Evolutionary conservation across 1,284 basidiomycete genomes (phyloP).

Genomic region (Boletus chippewaensis): DNA sequence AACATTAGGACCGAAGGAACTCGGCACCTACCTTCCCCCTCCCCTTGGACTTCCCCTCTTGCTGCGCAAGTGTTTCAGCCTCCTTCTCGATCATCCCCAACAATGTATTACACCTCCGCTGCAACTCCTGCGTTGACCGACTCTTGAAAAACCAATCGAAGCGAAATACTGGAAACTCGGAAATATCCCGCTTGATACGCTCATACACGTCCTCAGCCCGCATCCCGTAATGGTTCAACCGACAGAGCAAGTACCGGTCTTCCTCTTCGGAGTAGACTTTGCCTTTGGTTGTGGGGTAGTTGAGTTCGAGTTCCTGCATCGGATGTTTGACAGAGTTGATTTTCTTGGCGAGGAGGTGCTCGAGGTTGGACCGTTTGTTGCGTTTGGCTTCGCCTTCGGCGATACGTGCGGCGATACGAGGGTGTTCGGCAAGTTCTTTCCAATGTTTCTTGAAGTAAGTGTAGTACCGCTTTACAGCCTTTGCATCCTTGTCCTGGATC

Average conservation of each 20-base stretch:
- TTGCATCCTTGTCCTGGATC: conserved; percentile 80
- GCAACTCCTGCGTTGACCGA: conserved; percentile 85
- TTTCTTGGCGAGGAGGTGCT: conserved; percentile 72
- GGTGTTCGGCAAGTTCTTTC: conserved; percentile 70
- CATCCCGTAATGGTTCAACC: conserved; percentile 90
- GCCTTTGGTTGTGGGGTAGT: conserved; percentile 92
- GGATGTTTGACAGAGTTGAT: conserved; percentile 79
- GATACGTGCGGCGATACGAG: conserved; percentile 78
- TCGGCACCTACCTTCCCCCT: conserved; percentile 54
- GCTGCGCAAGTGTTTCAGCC: conserved; percentile 56
- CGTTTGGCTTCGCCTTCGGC: conserved; percentile 81
- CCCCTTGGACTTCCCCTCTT: conserved; percentile 56
- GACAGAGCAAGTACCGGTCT: conserved; percentile 90
- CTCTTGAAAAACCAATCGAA: conserved; percentile 99
- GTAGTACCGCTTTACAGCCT: conserved; percentile 79
- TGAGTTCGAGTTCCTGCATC: conserved; percentile 92
- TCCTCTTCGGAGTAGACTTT: conserved; percentile 97
- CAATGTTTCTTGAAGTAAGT: conserved; percentile 88
- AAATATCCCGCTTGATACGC: conserved; percentile 92
- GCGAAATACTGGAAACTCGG: conserved; percentile 92
- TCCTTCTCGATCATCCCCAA: conserved; percentile 92
- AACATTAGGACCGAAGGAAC: not conserved
- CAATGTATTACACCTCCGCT: conserved; percentile 84
- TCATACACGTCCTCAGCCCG: conserved; percentile 92
- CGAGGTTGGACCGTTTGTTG: conserved; percentile 80